Evolutionary conservation across 2,329 filamentous ascomycete species (phyloP).

Genomic region (Epichloe coenophiala): DNA sequence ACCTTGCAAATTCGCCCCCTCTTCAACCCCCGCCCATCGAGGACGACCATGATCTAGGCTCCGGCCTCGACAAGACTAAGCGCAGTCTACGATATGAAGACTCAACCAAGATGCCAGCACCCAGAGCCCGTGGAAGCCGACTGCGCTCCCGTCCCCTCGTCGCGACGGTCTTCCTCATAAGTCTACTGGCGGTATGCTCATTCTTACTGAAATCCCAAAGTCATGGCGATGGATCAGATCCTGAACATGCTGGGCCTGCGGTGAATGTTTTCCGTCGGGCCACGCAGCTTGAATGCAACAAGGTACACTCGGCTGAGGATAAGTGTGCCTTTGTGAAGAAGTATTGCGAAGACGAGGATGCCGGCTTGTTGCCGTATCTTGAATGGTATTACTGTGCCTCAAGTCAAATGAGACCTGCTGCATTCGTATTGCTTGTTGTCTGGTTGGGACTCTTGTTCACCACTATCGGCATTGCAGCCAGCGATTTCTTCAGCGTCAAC

Average conservation of each 20-base stretch:
- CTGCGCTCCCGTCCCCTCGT: slow-evolving; percentile 36
- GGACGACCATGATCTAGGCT: not conserved
- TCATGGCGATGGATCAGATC: slow-evolving; percentile 1
- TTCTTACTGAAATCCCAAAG: slow-evolving; percentile 18
- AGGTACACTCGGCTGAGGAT: slow-evolving; percentile 64
- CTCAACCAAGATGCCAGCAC: slow-evolving; percentile 8
- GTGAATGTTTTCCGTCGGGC: slow-evolving; percentile 13
- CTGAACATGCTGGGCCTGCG: not conserved
- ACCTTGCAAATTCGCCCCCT: not conserved
- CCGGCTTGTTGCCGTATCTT: slow-evolving; percentile 79
- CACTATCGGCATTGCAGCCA: slow-evolving; percentile 93
- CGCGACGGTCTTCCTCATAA: slow-evolving; percentile 31
- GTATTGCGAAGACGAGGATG: slow-evolving; percentile 80
- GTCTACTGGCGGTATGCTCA: slow-evolving; percentile 31
- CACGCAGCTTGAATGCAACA: slow-evolving; percentile 48
- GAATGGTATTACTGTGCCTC: slow-evolving; percentile 81
- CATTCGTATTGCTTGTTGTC: slow-evolving; percentile 62
- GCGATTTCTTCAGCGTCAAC: slow-evolving; percentile 97
- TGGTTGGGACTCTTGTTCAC: slow-evolving; percentile 90
- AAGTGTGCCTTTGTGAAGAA: slow-evolving; percentile 75
- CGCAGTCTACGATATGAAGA: slow-evolving; percentile 7
- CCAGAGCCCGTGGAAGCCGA: slow-evolving; percentile 18
- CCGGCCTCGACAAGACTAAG: not conserved
- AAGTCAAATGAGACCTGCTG: slow-evolving; percentile 52
- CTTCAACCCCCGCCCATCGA: not conserved